A percentile compares a stretch with the other conserved stretches of the same genome.
Conservation (phyloP, 768 basidiomycete genomes). For the Podaxis sp. region DNA sequence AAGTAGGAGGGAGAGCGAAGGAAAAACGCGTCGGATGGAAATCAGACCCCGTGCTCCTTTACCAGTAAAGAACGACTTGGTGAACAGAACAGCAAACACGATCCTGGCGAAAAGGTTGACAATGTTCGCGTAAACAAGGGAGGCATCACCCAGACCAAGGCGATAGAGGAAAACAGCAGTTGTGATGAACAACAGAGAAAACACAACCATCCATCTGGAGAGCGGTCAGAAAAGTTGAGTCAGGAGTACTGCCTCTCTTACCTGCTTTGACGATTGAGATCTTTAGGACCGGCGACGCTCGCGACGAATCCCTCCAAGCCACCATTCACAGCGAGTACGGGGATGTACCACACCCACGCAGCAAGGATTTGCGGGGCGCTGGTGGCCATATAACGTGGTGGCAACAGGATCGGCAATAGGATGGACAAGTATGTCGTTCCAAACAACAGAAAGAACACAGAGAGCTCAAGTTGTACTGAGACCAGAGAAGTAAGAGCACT, state of each 20-base stretch:
- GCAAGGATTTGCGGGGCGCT: constrained; percentile 75
- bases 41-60: neutral
- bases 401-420: constrained; percentile 65
- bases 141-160: constrained; percentile 54
- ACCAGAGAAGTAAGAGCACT: constrained; percentile 55
- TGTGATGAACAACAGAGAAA: constrained; percentile 64
- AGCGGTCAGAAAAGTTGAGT: constrained; percentile 2
- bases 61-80: constrained; percentile 39
- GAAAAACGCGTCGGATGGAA: constrained; percentile 2
- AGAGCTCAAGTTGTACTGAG: constrained; percentile 59
- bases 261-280: constrained; percentile 69
- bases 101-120: constrained; percentile 61
- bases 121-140: constrained; percentile 76
- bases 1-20: neutral
- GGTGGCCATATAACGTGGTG: constrained; percentile 61
- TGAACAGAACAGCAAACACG: constrained; percentile 52
- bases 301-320: constrained; percentile 88
- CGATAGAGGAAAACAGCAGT: constrained; percentile 45
- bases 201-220: constrained; percentile 70
- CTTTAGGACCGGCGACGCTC: constrained; percentile 62
- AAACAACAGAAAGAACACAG: constrained; percentile 70
- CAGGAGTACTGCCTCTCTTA: constrained; percentile 18
- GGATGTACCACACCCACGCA: constrained; percentile 87
- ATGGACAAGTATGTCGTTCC: constrained; percentile 72
- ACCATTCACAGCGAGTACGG: constrained; percentile 86